Evolutionary conservation across 345 rosid species (phyloP), one percentile per base, ranked within the genome.

Genomic region (Adansonia digitata): DNA sequence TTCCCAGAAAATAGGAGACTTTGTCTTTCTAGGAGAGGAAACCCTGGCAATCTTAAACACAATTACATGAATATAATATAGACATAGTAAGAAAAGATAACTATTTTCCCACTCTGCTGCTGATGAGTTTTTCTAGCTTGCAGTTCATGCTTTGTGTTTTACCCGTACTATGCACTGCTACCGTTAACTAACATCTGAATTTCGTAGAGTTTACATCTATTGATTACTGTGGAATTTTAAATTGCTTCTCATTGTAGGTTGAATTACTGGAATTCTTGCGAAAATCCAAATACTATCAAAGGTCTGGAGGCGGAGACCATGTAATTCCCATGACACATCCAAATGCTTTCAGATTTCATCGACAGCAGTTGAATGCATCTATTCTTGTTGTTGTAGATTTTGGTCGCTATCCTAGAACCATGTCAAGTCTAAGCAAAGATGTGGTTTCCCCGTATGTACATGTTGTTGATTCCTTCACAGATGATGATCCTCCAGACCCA

Each of bases 321-420:
- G 91, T 95, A 71, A 89, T 95, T 85, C 94, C 97, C 27, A 93
- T 93, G 97, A 90, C 97, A 75, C 99, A 95, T 86, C 99, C 99
- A n/a, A 95, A 95, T 83, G 99, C 99, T 71, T 93, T 95, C 81
- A 87, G 99, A 84, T 95, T 93, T 84, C 91, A 85, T 29, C 87
- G 98, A 75, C 87, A 88, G 74, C 82, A 86, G 85, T 85, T 90
- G 84, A 95, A 95, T 53, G 94, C 97, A 22, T 91, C 98, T 34
- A 89, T 95, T 77, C 91, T 95, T 52, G 71, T 95, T 73, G 90
- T 95, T 82, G 96, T 84, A 74, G 99, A 95, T 79, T 95, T 95
- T 63, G 98, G 97, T 69, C 97, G 98, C 57, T 89, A 86, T 65
- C 84, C 97, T 2, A 87, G 37, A 80, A 84, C 80, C 78, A 64